A percentile compares a stretch with the other conserved stretches of the same genome.
Conservation (phyloP, 208 protist species). For the Angomonas ambiguus region DNA sequence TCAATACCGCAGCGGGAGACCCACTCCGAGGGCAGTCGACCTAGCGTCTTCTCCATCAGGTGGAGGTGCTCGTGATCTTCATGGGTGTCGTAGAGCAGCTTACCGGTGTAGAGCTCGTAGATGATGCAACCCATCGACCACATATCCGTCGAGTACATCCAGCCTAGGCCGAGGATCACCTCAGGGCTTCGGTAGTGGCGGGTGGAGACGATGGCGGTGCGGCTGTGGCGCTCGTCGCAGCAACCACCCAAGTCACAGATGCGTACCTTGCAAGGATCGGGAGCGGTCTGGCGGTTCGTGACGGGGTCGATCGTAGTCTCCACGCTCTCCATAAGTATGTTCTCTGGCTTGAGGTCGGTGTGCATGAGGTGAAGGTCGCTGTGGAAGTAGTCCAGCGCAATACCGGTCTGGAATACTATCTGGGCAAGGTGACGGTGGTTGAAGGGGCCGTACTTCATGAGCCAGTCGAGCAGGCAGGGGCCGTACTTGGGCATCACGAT, state of each 20-base stretch:
- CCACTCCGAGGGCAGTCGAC: constrained; percentile 52
- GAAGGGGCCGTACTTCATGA: constrained; percentile 74
- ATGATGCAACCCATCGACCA: constrained; percentile 85
- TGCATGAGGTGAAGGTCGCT: constrained; percentile 69
- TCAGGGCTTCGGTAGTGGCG: constrained; percentile 72
- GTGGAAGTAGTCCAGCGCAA: constrained; percentile 77
- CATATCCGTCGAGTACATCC: constrained; percentile 61
- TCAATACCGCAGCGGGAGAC: constrained; percentile 39
- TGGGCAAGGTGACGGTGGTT: constrained; percentile 67
- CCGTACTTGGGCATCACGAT: constrained; percentile 71
- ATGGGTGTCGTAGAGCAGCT: constrained; percentile 68
- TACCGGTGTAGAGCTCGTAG: constrained; percentile 64
- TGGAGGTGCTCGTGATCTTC: constrained; percentile 74
- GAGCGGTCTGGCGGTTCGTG: constrained; percentile 28
- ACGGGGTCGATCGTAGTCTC: constrained; percentile 76
- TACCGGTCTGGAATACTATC: constrained; percentile 68
- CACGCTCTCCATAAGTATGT: constrained; percentile 70
- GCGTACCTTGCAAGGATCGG: constrained; percentile 45
- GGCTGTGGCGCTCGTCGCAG: constrained; percentile 31
- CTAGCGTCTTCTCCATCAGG: constrained; percentile 73
- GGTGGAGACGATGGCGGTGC: constrained; percentile 31
- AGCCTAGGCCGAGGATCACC: constrained; percentile 68
- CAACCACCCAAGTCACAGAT: constrained; percentile 58
- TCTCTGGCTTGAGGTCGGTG: constrained; percentile 82
- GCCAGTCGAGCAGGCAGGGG: constrained; percentile 77